Percentiles rank a stretch among this genome's conserved stretches.
Evolutionary conservation across 164 flowering plant species (phyloP).

Genomic region (Dillenia suffruticosa): DNA sequence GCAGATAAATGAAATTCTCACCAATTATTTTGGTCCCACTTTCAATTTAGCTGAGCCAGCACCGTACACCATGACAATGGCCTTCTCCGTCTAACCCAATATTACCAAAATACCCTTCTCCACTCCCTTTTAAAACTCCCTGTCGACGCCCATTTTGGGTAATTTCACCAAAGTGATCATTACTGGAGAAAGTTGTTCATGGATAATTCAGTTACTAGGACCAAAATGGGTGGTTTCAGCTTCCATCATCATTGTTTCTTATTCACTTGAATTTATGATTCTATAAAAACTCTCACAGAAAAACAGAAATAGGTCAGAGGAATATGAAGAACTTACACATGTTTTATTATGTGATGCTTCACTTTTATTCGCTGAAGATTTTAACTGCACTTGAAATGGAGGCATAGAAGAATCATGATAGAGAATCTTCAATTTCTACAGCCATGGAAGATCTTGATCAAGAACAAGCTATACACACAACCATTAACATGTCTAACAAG

Average conservation of each 20-base stretch:
- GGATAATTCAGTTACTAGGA: too few species aligned
- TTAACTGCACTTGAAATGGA: conserved; percentile 14
- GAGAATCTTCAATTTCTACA: conserved; percentile 15
- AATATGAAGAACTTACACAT: not conserved
- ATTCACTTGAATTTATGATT: not conserved
- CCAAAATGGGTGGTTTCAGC: too few species aligned
- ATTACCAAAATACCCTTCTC: not conserved
- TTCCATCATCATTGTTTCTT: not conserved
- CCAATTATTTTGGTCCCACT: conserved; percentile 3
- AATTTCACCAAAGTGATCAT: not conserved
- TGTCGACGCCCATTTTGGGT: not conserved
- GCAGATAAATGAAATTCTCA: conserved; percentile 13
- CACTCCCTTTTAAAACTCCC: not conserved
- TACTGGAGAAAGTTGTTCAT: too few species aligned
- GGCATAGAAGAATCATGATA: conserved; percentile 16
- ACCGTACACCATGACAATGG: conserved; percentile 11
- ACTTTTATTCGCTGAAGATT: conserved; percentile 4
- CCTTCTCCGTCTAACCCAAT: not conserved
- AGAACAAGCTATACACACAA: conserved; percentile 18
- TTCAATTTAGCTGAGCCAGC: not conserved
- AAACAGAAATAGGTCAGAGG: conserved; percentile 10
- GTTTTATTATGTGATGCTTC: conserved; percentile 8
- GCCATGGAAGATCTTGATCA: conserved; percentile 43
- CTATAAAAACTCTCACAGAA: not conserved
- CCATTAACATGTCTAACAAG: conserved; percentile 36